Evolutionary conservation across 2,329 filamentous ascomycete species (phyloP).

Genomic region (Plenodomus tracheiphilus): DNA sequence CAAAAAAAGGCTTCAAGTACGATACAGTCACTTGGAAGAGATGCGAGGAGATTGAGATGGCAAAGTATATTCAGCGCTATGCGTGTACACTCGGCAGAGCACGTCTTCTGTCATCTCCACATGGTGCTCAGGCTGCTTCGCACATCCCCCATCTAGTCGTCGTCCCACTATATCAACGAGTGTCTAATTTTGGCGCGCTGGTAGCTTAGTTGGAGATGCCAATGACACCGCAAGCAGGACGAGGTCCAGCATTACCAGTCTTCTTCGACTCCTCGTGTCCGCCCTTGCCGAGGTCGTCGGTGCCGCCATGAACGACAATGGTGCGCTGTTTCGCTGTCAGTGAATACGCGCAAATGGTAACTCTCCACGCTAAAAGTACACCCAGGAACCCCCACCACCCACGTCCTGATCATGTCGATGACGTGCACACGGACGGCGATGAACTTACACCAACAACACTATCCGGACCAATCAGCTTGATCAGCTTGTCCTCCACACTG

Average conservation of each 20-base stretch:
- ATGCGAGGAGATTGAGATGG: too few species aligned
- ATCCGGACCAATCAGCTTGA: constrained; percentile 96
- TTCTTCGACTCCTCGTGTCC: constrained; percentile 94
- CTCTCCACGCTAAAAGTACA: too few species aligned
- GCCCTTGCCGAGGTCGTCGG: constrained; percentile 94
- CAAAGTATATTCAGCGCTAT: too few species aligned
- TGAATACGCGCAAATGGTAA: neutral
- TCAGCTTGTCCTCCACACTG: constrained; percentile 73
- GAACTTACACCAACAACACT: constrained; percentile 83
- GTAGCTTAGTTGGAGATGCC: constrained; percentile 64
- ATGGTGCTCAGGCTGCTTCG: neutral
- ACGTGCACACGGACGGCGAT: too few species aligned
- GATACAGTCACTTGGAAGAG: too few species aligned
- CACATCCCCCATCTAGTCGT: too few species aligned
- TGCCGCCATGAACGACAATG: constrained; percentile 90
- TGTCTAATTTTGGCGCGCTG: neutral
- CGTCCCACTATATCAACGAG: too few species aligned
- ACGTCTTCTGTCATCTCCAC: too few species aligned
- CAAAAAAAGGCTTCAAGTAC: too few species aligned
- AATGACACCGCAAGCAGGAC: constrained; percentile 96
- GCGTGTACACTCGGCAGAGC: too few species aligned
- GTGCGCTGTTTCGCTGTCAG: constrained; percentile 67
- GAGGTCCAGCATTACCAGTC: constrained; percentile 92
- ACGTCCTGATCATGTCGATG: too few species aligned
- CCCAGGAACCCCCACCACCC: too few species aligned